Conservation (phyloP, 2,329 filamentous ascomycete species). For the Penicillium freii region DNA sequence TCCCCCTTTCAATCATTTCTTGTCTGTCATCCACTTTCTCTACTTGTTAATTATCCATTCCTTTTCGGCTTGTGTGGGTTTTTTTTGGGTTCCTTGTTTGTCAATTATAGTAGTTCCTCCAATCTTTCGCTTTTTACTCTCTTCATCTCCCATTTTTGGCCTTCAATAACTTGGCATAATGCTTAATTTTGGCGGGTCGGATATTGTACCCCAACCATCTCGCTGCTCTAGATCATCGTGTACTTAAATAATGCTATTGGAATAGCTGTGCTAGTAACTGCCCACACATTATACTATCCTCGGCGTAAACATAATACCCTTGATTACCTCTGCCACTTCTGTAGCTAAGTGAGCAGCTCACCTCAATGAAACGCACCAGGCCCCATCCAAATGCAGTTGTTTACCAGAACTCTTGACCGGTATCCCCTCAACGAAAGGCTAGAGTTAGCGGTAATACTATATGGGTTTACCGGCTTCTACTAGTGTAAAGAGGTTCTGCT, state of each 20-base stretch:
- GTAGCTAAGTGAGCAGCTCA: no score
- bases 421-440: no score
- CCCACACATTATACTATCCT: not conserved
- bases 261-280: not conserved
- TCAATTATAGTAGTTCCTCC: not conserved
- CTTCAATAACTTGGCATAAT: not conserved
- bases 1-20: not conserved
- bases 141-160: not conserved
- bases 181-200: conserved; percentile 10
- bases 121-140: not conserved
- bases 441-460: no score
- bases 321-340: no score
- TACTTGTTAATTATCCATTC: not conserved
- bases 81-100: not conserved
- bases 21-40: not conserved
- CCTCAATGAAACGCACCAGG: no score
- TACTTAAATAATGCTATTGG: not conserved
- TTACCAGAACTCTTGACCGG: no score
- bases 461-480: no score
- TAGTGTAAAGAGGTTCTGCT: no score
- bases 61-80: not conserved
- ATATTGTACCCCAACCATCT: not conserved
- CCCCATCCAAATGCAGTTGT: no score
- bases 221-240: not conserved
- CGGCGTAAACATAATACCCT: no score